Evolutionary conservation across 148 eudicot species (phyloP).

Genomic region (Persicaria maculosa): DNA sequence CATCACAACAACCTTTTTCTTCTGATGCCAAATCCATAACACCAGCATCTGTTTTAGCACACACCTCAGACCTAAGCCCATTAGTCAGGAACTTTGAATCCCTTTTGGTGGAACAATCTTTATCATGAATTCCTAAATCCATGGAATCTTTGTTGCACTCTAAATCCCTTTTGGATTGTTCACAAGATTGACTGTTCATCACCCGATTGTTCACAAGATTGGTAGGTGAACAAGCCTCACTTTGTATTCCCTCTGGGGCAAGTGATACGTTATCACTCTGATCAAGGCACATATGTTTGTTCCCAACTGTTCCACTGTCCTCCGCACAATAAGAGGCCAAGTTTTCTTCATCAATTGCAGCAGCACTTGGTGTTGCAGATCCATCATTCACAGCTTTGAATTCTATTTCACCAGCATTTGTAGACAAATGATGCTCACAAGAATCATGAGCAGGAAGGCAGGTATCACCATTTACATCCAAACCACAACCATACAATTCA

Average conservation of each 20-base stretch:
- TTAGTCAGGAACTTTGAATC: not conserved
- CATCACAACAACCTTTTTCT: not conserved
- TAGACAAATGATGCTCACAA: not conserved
- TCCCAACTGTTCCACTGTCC: not conserved
- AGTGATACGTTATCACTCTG: too few relatives aligned
- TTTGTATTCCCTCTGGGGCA: too few relatives aligned
- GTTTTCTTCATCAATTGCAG: not conserved
- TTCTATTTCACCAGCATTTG: not conserved
- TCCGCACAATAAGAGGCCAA: not conserved
- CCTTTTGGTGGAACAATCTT: not conserved
- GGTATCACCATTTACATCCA: not conserved
- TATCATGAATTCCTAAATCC: not conserved
- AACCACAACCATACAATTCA: slow-evolving; percentile 1
- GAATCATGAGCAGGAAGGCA: not conserved
- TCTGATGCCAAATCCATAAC: not conserved
- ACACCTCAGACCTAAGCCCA: not conserved
- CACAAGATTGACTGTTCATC: not conserved
- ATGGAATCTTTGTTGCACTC: not conserved
- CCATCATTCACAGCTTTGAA: not conserved
- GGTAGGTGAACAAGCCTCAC: too few relatives aligned
- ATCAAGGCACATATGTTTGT: too few relatives aligned
- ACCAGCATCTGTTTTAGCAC: not conserved
- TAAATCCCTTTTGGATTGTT: not conserved
- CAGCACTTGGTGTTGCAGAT: not conserved
- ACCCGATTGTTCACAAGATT: too few relatives aligned